Conservation (phyloP, 352 stramenopile genomes). For the Phytophthora sp. region DNA sequence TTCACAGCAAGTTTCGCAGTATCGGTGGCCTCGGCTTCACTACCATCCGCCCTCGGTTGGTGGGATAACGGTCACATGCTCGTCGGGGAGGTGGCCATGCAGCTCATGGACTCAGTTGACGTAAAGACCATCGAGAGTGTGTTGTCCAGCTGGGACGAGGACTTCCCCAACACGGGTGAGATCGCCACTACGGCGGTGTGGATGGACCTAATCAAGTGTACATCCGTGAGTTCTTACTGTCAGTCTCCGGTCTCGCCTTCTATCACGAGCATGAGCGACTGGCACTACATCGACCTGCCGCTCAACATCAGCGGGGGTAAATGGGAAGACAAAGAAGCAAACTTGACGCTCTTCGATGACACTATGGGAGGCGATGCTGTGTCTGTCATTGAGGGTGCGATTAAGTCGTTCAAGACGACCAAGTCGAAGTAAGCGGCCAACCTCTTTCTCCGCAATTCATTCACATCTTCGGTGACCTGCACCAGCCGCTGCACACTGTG, state of each 20-base stretch:
- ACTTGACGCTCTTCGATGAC: slow-evolving; percentile 50
- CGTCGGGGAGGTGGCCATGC: slow-evolving; percentile 48
- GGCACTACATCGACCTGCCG: slow-evolving; percentile 76
- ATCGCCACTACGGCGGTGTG: slow-evolving; percentile 56
- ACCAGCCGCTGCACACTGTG: slow-evolving; percentile 65
- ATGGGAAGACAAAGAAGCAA: slow-evolving; percentile 32
- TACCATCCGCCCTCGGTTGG: slow-evolving; percentile 37
- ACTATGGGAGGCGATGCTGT: slow-evolving; percentile 50
- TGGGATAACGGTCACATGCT: slow-evolving; percentile 73
- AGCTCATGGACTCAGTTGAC: slow-evolving; percentile 49
- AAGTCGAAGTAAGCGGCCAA: slow-evolving; percentile 62
- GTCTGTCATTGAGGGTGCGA: slow-evolving; percentile 43
- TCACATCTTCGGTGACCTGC: slow-evolving; percentile 64
- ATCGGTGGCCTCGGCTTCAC: slow-evolving; percentile 8
- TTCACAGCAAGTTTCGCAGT: slow-evolving; percentile 15
- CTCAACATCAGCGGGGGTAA: slow-evolving; percentile 47
- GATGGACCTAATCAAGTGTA: slow-evolving; percentile 70
- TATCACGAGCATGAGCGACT: slow-evolving; percentile 50
- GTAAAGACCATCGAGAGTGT: slow-evolving; percentile 56
- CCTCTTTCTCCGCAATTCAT: slow-evolving; percentile 65
- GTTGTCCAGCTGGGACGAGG: slow-evolving; percentile 47
- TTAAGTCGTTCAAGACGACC: slow-evolving; percentile 58
- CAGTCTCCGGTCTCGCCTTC: slow-evolving; percentile 41
- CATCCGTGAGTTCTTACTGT: too few relatives aligned
- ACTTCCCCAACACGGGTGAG: slow-evolving; percentile 65